A percentile compares a stretch with the other conserved stretches of the same genome.
phyloP scores from a whole-genome alignment of 1,139 yeast species.

The Blastobotrys illinoisensis region DNA sequence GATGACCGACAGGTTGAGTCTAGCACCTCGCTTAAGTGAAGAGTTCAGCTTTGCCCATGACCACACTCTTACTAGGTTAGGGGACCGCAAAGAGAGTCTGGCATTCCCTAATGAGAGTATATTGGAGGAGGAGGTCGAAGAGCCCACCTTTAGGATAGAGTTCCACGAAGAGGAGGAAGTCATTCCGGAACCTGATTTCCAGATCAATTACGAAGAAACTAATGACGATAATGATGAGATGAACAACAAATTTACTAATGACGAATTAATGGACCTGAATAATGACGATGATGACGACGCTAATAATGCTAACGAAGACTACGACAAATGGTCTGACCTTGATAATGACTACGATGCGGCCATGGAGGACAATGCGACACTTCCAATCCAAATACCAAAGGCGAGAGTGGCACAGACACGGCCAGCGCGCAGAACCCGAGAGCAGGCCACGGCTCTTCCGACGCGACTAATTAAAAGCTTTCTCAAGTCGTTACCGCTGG shows the following conservation, averaged over 20 bases:
- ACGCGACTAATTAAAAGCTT: slow-evolving; percentile 21
- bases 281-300: slow-evolving; percentile 6
- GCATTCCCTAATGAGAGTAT: neutral
- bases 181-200: neutral
- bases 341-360: neutral
- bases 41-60: slow-evolving; percentile 9
- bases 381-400: slow-evolving; percentile 1
- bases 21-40: slow-evolving; percentile 12
- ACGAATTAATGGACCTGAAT: neutral
- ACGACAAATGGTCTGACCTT: neutral
- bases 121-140: neutral
- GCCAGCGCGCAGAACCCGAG: neutral
- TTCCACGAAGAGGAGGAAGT: slow-evolving; percentile 4
- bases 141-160: slow-evolving; percentile 1
- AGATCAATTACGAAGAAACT: slow-evolving; percentile 7
- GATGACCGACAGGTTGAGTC: slow-evolving; percentile 8
- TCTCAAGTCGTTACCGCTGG: slow-evolving; percentile 17
- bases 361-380: slow-evolving; percentile 4
- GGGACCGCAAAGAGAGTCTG: neutral
- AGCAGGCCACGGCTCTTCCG: slow-evolving; percentile 22
- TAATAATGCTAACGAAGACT: neutral
- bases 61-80: neutral
- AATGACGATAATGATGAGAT: neutral
- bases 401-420: neutral
- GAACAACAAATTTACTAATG: neutral